Conservation (phyloP, 306 rosid species). For the Heteromeles arbutifolia region DNA sequence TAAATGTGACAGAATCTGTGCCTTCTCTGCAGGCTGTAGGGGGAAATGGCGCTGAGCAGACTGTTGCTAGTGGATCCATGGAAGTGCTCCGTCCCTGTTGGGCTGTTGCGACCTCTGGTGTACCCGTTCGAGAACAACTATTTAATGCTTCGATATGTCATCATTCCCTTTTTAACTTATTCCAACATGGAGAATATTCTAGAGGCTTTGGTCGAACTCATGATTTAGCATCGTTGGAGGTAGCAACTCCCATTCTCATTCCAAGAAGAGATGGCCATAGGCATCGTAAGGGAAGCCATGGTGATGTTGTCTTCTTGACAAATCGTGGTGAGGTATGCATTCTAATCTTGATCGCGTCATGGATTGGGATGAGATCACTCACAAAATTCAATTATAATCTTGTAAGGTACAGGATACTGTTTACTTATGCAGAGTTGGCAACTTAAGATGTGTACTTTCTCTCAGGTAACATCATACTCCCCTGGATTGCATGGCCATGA, state of each 20-base stretch:
- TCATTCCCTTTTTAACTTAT: slow-evolving; percentile 66
- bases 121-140: slow-evolving; percentile 86
- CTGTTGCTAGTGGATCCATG: slow-evolving; percentile 95
- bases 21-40: slow-evolving; percentile 73
- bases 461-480: slow-evolving; percentile 88
- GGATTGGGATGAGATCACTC: neutral
- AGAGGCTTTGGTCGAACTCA: slow-evolving; percentile 55
- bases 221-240: slow-evolving; percentile 70
- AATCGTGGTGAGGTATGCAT: slow-evolving; percentile 89
- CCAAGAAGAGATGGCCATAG: slow-evolving; percentile 82
- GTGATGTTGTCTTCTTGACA: slow-evolving; percentile 92
- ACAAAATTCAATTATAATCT: neutral
- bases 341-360: neutral
- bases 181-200: slow-evolving; percentile 84
- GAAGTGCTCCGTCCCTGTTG: slow-evolving; percentile 95
- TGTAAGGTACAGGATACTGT: neutral
- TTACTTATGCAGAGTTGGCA: slow-evolving; percentile 2
- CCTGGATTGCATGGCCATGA: slow-evolving; percentile 90
- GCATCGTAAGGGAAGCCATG: slow-evolving; percentile 97
- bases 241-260: slow-evolving; percentile 91
- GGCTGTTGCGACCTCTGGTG: slow-evolving; percentile 99
- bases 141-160: slow-evolving; percentile 97
- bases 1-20: slow-evolving; percentile 3
- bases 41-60: slow-evolving; percentile 96
- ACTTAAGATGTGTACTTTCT: slow-evolving; percentile 1